phyloP scores from a whole-genome alignment of 257 asterid genomes.

The Anisodus tanguticus region DNA sequence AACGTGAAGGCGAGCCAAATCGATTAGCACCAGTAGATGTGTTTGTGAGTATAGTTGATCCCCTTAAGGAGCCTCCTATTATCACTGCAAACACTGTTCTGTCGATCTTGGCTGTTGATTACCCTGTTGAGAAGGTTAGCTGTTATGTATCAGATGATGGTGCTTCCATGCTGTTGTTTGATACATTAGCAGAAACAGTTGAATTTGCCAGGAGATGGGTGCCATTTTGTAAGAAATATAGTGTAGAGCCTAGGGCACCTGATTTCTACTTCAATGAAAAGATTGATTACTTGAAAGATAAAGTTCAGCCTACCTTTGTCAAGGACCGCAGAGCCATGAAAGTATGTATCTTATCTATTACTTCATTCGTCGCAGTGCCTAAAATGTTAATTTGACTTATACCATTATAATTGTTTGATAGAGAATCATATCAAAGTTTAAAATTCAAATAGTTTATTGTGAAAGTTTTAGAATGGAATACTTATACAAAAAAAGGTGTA shows the following conservation, averaged over 20 bases:
- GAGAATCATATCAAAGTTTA: background rate
- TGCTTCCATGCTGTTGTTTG: constrained; percentile 87
- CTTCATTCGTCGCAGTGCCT: background rate
- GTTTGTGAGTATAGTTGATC: constrained; percentile 77
- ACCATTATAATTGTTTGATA: background rate
- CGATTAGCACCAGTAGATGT: constrained; percentile 61
- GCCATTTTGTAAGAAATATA: constrained; percentile 79
- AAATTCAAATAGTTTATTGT: background rate
- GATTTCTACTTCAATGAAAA: constrained; percentile 81
- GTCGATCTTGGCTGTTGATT: constrained; percentile 75
- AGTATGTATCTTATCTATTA: constrained; percentile 42
- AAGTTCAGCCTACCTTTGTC: constrained; percentile 78
- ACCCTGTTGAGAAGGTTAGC: constrained; percentile 76
- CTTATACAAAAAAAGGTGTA: background rate
- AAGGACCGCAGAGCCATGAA: constrained; percentile 94
- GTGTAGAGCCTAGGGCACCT: constrained; percentile 80
- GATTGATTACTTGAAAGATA: constrained; percentile 79
- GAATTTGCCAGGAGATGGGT: constrained; percentile 92
- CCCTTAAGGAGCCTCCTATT: constrained; percentile 86
- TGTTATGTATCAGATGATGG: constrained; percentile 94
- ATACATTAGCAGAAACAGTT: constrained; percentile 68
- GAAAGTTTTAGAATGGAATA: background rate
- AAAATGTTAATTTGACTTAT: background rate
- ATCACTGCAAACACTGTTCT: constrained; percentile 83
- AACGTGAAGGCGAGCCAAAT: constrained; percentile 70